Conservation (phyloP, 2,329 filamentous ascomycete species). For the Talaromyces funiculosus region DNA sequence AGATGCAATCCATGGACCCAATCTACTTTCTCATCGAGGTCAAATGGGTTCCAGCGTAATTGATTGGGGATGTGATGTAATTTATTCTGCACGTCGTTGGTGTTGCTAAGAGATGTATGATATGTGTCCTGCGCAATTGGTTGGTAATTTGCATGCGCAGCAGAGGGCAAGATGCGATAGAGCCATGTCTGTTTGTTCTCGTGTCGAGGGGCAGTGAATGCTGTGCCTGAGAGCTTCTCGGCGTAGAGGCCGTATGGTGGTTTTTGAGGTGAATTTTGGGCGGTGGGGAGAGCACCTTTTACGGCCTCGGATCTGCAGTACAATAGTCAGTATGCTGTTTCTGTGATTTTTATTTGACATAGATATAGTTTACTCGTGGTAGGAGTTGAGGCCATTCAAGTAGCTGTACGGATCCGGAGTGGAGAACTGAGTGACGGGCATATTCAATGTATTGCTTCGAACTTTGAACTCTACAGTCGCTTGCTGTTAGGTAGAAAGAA, state of each 20-base stretch:
- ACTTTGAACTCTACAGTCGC: neutral
- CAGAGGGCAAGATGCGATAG: constrained; percentile 63
- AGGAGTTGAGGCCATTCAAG: constrained; percentile 69
- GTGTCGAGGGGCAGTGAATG: constrained; percentile 64
- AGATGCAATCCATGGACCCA: constrained; percentile 66
- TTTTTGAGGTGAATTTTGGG: constrained; percentile 76
- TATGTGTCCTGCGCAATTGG: constrained; percentile 43
- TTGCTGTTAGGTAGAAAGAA: neutral
- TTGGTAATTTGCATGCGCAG: constrained; percentile 50
- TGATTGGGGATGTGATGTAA: constrained; percentile 75
- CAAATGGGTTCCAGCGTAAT: constrained; percentile 72
- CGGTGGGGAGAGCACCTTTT: constrained; percentile 66
- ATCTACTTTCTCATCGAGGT: constrained; percentile 62
- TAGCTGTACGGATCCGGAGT: constrained; percentile 67
- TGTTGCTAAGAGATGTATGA: constrained; percentile 38
- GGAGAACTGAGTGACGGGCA: constrained; percentile 61
- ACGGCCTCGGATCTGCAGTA: constrained; percentile 65
- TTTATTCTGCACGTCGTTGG: constrained; percentile 34
- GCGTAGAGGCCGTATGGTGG: constrained; percentile 72
- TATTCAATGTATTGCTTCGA: constrained; percentile 27
- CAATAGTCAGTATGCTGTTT: neutral
- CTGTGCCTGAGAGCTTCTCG: constrained; percentile 69
- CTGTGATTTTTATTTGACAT: no score
- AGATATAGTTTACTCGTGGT: constrained; percentile 80
- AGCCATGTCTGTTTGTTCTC: constrained; percentile 69